phyloP scores from a whole-genome alignment of 768 basidiomycete species.

The Phlegmacium glaucopus region DNA sequence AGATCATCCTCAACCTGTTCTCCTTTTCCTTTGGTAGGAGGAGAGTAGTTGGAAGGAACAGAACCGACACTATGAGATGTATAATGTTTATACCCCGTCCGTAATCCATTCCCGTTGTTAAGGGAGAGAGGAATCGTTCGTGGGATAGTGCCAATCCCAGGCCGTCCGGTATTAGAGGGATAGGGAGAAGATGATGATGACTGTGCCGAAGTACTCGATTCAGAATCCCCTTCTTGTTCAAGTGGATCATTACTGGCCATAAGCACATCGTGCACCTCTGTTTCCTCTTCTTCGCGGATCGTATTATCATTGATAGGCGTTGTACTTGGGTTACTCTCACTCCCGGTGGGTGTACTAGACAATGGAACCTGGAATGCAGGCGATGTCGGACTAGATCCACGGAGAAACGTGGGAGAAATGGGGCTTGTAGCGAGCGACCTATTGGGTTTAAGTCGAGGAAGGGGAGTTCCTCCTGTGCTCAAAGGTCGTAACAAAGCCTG shows the following conservation, averaged over 20 bases:
- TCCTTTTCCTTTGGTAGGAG: background rate
- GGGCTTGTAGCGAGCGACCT: constrained; percentile 30
- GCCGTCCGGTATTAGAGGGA: constrained; percentile 46
- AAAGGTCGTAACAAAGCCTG: constrained; percentile 10
- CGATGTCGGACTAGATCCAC: constrained; percentile 4
- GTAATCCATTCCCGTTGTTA: constrained; percentile 12
- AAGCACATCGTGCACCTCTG: constrained; percentile 3
- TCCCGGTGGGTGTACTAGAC: constrained; percentile 1
- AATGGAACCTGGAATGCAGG: background rate
- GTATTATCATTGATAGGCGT: constrained; percentile 3
- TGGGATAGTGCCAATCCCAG: constrained; percentile 43
- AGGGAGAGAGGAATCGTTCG: constrained; percentile 52
- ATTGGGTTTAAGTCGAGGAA: constrained; percentile 23
- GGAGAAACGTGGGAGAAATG: constrained; percentile 28
- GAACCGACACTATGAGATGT: constrained; percentile 20
- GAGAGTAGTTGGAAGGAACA: constrained; percentile 6
- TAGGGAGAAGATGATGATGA: background rate
- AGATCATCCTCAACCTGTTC: background rate
- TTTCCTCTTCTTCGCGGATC: constrained; percentile 16
- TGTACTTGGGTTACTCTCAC: background rate
- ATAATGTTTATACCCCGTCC: constrained; percentile 9
- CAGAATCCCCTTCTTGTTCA: constrained; percentile 3
- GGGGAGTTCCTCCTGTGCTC: constrained; percentile 14
- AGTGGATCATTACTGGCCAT: constrained; percentile 6
- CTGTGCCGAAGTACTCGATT: constrained; percentile 4